phyloP scores from a whole-genome alignment of 1,284 basidiomycete species.

The Entoloma clypeatum region DNA sequence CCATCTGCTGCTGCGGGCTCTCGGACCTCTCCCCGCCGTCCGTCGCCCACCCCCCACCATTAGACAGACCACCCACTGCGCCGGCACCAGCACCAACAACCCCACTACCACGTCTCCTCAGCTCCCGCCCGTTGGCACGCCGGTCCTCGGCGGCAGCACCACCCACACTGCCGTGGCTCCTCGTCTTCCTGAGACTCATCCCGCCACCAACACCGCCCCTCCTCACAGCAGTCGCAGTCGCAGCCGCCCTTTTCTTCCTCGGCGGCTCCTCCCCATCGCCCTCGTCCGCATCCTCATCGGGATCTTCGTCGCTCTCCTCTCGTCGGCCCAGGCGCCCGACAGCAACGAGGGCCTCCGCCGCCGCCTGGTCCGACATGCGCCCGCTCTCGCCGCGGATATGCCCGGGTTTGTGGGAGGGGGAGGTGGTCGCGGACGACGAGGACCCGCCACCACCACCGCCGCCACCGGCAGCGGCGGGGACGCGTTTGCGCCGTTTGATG shows the following conservation, averaged over 20 bases:
- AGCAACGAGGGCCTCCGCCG: conserved; percentile 77
- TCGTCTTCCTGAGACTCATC: conserved; percentile 22
- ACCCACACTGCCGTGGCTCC: conserved; percentile 21
- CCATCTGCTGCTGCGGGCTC: conserved; percentile 3
- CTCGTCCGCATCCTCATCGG: conserved; percentile 45
- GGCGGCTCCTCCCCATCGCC: conserved; percentile 34
- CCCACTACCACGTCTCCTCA: conserved; percentile 26
- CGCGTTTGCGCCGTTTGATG: conserved; percentile 96
- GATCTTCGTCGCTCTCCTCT: conserved; percentile 48
- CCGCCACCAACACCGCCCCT: conserved; percentile 19
- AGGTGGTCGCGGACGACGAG: conserved; percentile 17
- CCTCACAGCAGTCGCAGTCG: too few species aligned
- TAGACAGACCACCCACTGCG: neutral
- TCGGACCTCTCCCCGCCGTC: too few species aligned
- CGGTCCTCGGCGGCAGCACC: conserved; percentile 4
- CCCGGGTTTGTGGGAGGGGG: neutral
- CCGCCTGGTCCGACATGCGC: conserved; percentile 76
- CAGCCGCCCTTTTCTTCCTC: conserved; percentile 21
- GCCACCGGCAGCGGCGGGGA: conserved; percentile 66
- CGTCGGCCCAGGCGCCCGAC: conserved; percentile 57
- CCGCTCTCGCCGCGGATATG: conserved; percentile 26
- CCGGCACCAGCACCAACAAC: conserved; percentile 3
- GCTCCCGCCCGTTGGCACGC: conserved; percentile 19
- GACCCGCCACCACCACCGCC: too few species aligned
- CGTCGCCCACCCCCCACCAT: too few species aligned